A percentile compares a stretch with the other conserved stretches of the same genome.
Conservation (phyloP, 2,329 filamentous ascomycete genomes). For the Davidsoniella eucalypti region DNA sequence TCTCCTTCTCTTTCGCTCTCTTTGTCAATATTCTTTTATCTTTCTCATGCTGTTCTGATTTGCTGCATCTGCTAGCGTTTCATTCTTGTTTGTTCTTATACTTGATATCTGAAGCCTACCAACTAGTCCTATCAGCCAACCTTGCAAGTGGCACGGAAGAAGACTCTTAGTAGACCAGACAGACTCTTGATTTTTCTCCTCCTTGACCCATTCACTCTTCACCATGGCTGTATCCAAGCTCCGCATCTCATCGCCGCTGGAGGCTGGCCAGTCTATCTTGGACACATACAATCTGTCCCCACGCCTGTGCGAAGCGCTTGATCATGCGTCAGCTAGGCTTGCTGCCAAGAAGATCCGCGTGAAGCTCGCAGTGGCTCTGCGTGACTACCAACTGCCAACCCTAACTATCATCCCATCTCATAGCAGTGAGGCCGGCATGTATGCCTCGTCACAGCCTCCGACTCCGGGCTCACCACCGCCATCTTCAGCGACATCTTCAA, state of each 20-base stretch:
- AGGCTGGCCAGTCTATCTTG: constrained; percentile 43
- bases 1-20: background rate
- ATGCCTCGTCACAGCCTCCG: constrained; percentile 14
- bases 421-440: constrained; percentile 2
- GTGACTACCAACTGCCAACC: constrained; percentile 35
- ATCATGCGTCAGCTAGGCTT: constrained; percentile 39
- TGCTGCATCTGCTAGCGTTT: constrained; percentile 5
- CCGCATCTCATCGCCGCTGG: constrained; percentile 44
- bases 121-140: background rate
- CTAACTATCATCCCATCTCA: constrained; percentile 8
- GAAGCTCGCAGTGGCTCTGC: constrained; percentile 39
- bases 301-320: constrained; percentile 37
- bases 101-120: too few species aligned
- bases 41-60: constrained; percentile 7
- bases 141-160: background rate
- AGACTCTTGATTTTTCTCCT: constrained; percentile 6
- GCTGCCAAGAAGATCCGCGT: constrained; percentile 38
- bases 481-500: background rate
- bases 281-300: constrained; percentile 40
- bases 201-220: background rate
- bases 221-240: constrained; percentile 32
- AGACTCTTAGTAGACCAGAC: background rate
- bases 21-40: background rate
- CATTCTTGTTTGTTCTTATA: background rate
- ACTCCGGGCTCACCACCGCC: constrained; percentile 20